Evolutionary conservation across 2,329 filamentous ascomycete species (phyloP), one percentile per base, ranked within the genome.

Genomic region (Trichoderma breve): DNA sequence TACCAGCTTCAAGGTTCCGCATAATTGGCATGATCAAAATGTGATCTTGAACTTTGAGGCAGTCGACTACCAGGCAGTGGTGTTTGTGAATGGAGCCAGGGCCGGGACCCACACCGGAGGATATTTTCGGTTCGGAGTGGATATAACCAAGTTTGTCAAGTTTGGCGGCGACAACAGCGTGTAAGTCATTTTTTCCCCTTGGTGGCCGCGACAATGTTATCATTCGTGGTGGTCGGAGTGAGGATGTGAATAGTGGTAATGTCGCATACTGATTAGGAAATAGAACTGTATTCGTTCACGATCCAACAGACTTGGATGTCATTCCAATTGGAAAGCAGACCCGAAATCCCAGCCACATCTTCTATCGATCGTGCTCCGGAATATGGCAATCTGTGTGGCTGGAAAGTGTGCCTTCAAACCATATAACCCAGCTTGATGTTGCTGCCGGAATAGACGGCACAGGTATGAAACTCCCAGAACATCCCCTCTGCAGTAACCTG

Each of bases 341-440:
- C 0, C 77, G 86, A 1, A 81, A 80, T 0, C 88, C 87, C 0
- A 85, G 83, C 12, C 87, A 90, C 75, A 93, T 93, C 73, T 93
- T 91, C 79, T 93, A 93, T 78, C 89, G 89, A 0, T 89, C 91
- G 0, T 93, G 91, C 77, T 91, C 89, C 39, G 91, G 91, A 6
- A 93, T 93, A 74, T 93, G 91, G 91, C 91, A 93, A 77, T 86
- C 86, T 21, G 91, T 93, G 0, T 93, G 91, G 91, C 81, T 93
- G 2, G 89, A 92, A 77, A 84, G 87, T n/a, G 89, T 86, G 0
- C 88, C 91, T 0, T 73, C 80, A 0, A 84, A 87, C 64, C 82
- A 90, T 74, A 86, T 93, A 70, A 86, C 86, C 0, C 83, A 86
- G 53, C 80, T 93, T 2, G 87, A 92, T 73, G 76, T 93, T 18